Percentiles rank a stretch among this genome's conserved stretches.
These are phyloP conservation scores for Solanum boliviense DNA, from an alignment of 257 asterid genomes.

Conservation along the genomic window DNA sequence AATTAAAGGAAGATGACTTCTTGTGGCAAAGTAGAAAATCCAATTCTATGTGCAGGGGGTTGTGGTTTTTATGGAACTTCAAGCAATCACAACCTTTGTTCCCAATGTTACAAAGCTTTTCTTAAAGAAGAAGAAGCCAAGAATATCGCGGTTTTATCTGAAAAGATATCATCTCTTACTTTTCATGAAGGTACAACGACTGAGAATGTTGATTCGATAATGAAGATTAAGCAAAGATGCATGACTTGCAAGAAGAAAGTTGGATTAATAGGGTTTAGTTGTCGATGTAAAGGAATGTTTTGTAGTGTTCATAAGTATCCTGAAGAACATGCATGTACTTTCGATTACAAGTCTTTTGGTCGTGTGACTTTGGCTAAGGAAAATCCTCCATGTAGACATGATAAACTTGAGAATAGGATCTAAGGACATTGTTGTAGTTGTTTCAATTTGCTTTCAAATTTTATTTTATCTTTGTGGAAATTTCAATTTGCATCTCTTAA, in stretches of 20 bases:
- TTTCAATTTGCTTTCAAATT: not conserved
- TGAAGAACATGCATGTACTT: not conserved
- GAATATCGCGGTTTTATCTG: not conserved
- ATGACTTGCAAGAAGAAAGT: not conserved
- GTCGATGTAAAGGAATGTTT: not conserved
- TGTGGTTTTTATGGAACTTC: not conserved
- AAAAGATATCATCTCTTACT: not conserved
- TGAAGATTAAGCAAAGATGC: not conserved
- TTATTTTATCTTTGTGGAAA: not conserved
- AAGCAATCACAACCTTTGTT: not conserved
- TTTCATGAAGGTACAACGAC: not conserved
- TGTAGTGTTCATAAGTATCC: not conserved
- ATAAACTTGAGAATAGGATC: not conserved
- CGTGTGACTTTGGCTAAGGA: not conserved
- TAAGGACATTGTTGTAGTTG: not conserved
- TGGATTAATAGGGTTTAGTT: not conserved
- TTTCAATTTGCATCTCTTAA: not conserved
- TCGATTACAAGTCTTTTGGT: not conserved
- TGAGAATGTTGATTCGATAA: not conserved
- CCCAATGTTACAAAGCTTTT: not conserved
- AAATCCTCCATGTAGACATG: not conserved
- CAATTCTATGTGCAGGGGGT: not conserved
- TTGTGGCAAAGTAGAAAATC: not conserved
- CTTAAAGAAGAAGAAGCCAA: not conserved
- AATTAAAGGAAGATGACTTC: not conserved